Base-by-base conservation (phyloP, 2,329 filamentous ascomycete genomes). In the Aspergillus phoenicis region DNA sequence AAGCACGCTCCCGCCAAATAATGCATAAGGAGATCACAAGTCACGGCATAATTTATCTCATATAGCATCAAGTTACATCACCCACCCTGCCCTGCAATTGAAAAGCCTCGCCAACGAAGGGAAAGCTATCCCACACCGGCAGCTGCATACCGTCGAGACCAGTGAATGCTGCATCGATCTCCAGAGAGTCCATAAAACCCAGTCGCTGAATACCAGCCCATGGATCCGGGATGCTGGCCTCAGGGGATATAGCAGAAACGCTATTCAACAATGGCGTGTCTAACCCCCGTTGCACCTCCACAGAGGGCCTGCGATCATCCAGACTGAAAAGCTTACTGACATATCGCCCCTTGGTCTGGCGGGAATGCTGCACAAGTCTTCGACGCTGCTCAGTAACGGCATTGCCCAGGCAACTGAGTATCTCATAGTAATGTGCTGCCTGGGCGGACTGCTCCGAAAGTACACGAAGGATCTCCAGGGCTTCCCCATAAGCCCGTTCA, bases 371-470 rank as follows among this genome's bases (percentile, higher is more conserved):
- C 7, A 64, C 58, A 2, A 74, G 61, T 28, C 71, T 70, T 43
- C 75, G 72, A 13, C 79, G 76, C 61, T 80, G 78, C 53, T 80
- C 74, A 3, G 68, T 64, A 8, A 84, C 79, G 0, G 82, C 82
- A 8, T 78, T 77, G 0, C 78, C 76, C 4, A 85, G 71, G 2
- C 78, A 73, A 0, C 75, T 81, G 7, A 87, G 73, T 20, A 87
- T 87, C 5, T 86, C 83, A 11, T 80, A 77, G 65, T 87, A 87
- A 55, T 86, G 84, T 2, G 78, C 80, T 3, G 85, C 85, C 62
- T 87, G 85, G 0, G 84, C 82, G 43, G 83, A 85, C 52, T 82
- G 78, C 0, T 71, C 70, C 0, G 82, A 78, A 0, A 87, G 70
- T 33, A 78, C 78, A 1, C 74, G 75, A 1, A 87, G 76, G 1